Evolutionary conservation across 2,329 filamentous ascomycete species (phyloP).

Genomic region (Dothistroma septosporum): DNA sequence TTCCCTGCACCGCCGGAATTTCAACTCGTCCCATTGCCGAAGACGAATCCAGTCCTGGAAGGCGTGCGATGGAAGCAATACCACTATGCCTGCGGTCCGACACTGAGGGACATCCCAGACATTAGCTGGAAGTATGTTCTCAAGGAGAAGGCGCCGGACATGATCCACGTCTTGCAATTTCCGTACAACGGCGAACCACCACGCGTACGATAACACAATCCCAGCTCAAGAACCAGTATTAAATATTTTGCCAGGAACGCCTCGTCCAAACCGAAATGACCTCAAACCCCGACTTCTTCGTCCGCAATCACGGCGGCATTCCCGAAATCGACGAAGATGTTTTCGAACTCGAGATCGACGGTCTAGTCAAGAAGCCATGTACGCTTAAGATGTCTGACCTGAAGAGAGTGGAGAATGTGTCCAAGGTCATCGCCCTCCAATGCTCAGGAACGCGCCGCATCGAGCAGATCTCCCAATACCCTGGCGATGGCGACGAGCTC

Average conservation of each 20-base stretch:
- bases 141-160: constrained; percentile 45
- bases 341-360: constrained; percentile 55
- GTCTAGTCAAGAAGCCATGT: constrained; percentile 57
- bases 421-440: constrained; percentile 60
- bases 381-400: constrained; percentile 57
- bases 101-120: constrained; percentile 47
- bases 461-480: constrained; percentile 63
- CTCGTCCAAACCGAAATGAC: constrained; percentile 5
- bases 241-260: background rate
- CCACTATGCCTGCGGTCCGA: constrained; percentile 42
- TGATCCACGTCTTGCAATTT: constrained; percentile 47
- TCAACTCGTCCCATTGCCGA: constrained; percentile 40
- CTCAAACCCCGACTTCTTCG: constrained; percentile 46
- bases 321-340: constrained; percentile 59
- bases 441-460: constrained; percentile 66
- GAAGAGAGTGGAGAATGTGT: constrained; percentile 56
- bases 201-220: constrained; percentile 12
- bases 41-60: constrained; percentile 43
- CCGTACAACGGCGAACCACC: constrained; percentile 40
- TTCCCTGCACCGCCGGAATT: constrained; percentile 48
- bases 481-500: constrained; percentile 56
- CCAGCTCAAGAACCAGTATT: background rate
- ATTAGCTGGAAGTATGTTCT: constrained; percentile 47
- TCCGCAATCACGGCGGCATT: constrained; percentile 69
- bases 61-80: constrained; percentile 47